phyloP scores from a whole-genome alignment of 495 filamentous ascomycete genomes.

The Letharia lupina region DNA sequence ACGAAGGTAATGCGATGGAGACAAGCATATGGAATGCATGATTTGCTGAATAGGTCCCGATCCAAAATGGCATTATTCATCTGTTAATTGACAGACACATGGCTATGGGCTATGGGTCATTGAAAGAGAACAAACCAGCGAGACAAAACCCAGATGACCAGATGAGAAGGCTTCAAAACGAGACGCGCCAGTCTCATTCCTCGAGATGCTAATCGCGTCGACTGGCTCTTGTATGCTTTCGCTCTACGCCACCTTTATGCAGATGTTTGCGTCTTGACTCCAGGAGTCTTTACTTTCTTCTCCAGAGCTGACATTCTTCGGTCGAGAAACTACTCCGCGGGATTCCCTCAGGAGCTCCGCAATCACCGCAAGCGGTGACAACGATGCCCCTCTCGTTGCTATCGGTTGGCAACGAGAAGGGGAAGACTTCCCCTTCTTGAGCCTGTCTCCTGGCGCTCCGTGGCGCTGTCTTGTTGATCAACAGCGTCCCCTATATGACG shows the following conservation, averaged over 20 bases:
- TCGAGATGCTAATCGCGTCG: neutral
- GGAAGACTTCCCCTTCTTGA: constrained; percentile 13
- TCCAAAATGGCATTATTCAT: neutral
- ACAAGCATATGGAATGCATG: neutral
- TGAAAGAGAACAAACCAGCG: neutral
- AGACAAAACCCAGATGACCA: neutral
- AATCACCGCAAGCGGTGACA: neutral
- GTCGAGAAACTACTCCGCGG: neutral
- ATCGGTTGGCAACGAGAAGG: constrained; percentile 1
- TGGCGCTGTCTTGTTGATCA: neutral
- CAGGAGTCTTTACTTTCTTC: neutral
- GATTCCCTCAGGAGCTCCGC: neutral
- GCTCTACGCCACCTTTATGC: neutral
- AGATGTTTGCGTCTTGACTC: neutral
- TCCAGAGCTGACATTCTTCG: neutral
- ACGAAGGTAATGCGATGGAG: neutral
- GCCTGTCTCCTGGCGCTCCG: constrained; percentile 7
- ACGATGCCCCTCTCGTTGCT: constrained; percentile 10
- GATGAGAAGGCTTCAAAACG: neutral
- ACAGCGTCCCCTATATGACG: no score
- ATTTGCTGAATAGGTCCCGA: neutral
- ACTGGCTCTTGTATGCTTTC: neutral
- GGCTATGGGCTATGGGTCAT: neutral
- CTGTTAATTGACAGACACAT: neutral
- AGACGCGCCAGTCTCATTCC: neutral